Base-by-base conservation (phyloP, 176 grass and related monocot species). In the Dactylis glomerata region DNA sequence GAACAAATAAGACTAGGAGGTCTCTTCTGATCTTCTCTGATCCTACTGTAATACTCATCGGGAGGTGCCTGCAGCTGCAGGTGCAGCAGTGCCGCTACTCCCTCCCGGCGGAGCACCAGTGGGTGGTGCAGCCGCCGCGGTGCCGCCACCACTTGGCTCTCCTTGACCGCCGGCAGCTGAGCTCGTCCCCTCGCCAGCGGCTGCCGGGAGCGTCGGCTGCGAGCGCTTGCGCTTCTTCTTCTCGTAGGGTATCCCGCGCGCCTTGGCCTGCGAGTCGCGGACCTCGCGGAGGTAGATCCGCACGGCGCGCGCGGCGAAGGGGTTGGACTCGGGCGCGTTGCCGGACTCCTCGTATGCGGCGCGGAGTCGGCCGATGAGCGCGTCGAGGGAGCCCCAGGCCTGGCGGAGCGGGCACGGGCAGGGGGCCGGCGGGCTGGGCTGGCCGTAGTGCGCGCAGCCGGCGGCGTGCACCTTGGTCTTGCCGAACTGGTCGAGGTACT, bases 241-340 rank as follows among this genome's bases (percentile, higher is more conserved):
- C 82, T 94, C 93, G 90, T 94, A 96, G 46, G 96, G 96, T 86
- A 99, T 94, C 49, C 96, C 96, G 5, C 96, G 36, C 0, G 96
- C 96, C 88, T 94, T 99, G 61, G 96, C 93, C 88, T 99, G 96
- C 69, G 87, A 75, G 86, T 96, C 96, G 8, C 96, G 93, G 38
- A 99, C 96, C 85, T 99, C 96, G 79, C 93, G 93, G 83, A 99
- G 93, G 86, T 94, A 99, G 84, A 99, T 99, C 88, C 96, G 86
- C 37, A 99, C 92, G 78, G 96, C 93, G 80, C 96, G 91, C 0
- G 90, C 91, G 2, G 96, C 96, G 74, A 99, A 94, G 23, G 96
- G 96, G 81, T 99, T 99, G 86, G 87, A 88, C 85, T 96, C 96
- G 8, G 91, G 96, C 34, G 85, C 65, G 82, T 94, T 86, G 6